Base-by-base conservation (phyloP, 352 stramenopile genomes). In the Stramenopiles sp. region DNA sequence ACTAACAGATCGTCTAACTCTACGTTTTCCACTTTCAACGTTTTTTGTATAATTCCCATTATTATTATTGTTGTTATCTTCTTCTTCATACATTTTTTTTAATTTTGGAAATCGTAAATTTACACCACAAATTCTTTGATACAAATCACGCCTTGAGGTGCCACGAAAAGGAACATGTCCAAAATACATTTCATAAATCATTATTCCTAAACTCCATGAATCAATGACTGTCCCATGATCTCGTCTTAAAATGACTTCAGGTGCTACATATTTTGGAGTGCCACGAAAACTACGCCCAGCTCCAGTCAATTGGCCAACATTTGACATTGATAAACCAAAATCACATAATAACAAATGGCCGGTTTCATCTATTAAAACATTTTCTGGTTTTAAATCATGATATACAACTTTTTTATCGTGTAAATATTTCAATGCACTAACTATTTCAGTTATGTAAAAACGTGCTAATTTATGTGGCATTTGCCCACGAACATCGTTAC, bases 331-430 rank as follows among this genome's bases (percentile, higher is more conserved):
- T 1, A 93, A 74, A 0, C 88, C 88, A 83, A 93, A 92, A 78
- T 93, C 88, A 43, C 87, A 87, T 29, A 93, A 81, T 81, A 92
- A 90, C 4, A 93, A 86, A 74, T 92, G 87, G 4, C 88, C 88
- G 80, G 91, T 87, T 27, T 91, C 88, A 82, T 93, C 88, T 32
- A 93, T 82, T 87, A 93, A 90, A 79, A 93, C 90, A 82, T 93
- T 93, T 79, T 91, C 87, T 0, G 88, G 88, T 82, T 93, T 93
- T 31, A 93, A 78, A 77, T 93, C 88, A 79, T 88, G 85, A 63
- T 91, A 93, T 43, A 92, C 87, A 76, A 93, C 91, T 38, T 88
- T 87, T 76, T 92, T 86, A 32, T 92, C 87, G 82, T 94, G 89
- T 63, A 94, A 81, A 81, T 94, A 88, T 43, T 92, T 91, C 1